Evolutionary conservation across 2,329 filamentous ascomycete genomes (phyloP).

Genomic region (Verticillium tricorpus): DNA sequence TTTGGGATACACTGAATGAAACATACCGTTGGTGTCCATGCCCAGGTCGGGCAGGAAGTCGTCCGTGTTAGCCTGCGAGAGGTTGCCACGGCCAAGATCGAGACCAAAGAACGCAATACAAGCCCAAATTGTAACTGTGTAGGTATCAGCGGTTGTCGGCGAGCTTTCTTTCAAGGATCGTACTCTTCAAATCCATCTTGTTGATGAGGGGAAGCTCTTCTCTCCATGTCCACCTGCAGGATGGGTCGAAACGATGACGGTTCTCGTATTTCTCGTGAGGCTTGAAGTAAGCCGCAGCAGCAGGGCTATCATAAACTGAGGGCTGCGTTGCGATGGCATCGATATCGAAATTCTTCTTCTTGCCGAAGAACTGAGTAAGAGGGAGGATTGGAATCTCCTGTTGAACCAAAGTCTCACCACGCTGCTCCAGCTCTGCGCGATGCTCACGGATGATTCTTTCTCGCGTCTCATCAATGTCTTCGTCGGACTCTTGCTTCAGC

Average conservation of each 20-base stretch:
- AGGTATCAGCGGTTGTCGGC: not conserved
- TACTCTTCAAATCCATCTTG: slow-evolving; percentile 21
- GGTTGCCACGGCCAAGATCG: slow-evolving; percentile 18
- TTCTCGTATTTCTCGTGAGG: slow-evolving; percentile 26
- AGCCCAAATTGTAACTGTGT: slow-evolving; percentile 1
- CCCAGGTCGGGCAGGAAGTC: slow-evolving; percentile 33
- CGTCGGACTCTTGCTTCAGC: slow-evolving; percentile 1
- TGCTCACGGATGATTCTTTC: slow-evolving; percentile 8
- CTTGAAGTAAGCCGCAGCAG: slow-evolving; percentile 30
- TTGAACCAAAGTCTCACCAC: slow-evolving; percentile 10
- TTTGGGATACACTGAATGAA: not conserved
- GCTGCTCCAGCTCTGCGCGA: slow-evolving; percentile 4
- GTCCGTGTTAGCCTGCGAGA: slow-evolving; percentile 19
- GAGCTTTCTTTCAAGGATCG: slow-evolving; percentile 7
- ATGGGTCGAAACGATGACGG: slow-evolving; percentile 25
- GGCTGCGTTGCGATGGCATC: slow-evolving; percentile 30
- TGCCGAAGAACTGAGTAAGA: slow-evolving; percentile 16
- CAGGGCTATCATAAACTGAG: slow-evolving; percentile 40
- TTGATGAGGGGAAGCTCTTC: slow-evolving; percentile 23
- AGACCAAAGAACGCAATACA: slow-evolving; percentile 17
- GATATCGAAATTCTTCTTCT: slow-evolving; percentile 12
- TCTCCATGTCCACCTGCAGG: slow-evolving; percentile 26
- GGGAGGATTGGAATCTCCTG: slow-evolving; percentile 17
- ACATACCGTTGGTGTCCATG: slow-evolving; percentile 25
- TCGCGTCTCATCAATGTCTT: slow-evolving; percentile 7